Conservation (phyloP, 805 yeast genomes). For the Saitoella complicata region DNA sequence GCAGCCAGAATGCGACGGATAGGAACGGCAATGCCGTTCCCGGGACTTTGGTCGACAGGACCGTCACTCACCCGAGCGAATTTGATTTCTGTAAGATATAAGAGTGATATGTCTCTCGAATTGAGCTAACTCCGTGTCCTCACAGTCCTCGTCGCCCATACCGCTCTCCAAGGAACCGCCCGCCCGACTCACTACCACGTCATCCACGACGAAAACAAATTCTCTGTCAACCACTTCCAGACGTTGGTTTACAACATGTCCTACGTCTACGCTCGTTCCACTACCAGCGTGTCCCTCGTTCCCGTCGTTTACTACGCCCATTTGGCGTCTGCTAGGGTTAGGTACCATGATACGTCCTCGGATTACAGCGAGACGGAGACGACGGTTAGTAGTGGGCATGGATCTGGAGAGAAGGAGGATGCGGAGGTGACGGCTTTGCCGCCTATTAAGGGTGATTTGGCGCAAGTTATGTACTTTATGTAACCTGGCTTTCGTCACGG, state of each 20-base stretch:
- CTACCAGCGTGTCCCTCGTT: conserved; percentile 21
- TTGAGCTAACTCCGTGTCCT: too few relatives aligned
- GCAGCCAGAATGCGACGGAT: conserved; percentile 11
- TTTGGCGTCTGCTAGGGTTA: conserved; percentile 21
- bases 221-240: conserved; percentile 19
- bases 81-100: conserved; percentile 18
- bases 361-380: neutral
- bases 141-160: conserved; percentile 19
- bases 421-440: neutral
- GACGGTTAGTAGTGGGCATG: neutral
- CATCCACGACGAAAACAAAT: conserved; percentile 18
- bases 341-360: conserved; percentile 15
- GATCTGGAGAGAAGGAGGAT: neutral
- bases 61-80: conserved; percentile 19
- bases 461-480: conserved; percentile 1
- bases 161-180: conserved; percentile 23
- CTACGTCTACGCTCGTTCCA: conserved; percentile 20
- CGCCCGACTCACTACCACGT: conserved; percentile 23
- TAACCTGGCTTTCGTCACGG: neutral
- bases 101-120: too few relatives aligned
- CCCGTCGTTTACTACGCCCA: conserved; percentile 23
- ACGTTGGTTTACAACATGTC: conserved; percentile 19
- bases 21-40: conserved; percentile 16
- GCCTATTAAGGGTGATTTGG: neutral
- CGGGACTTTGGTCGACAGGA: conserved; percentile 21